These are phyloP conservation scores for Vitis hybrid DNA, from an alignment of 177 flowering plant genomes.

Conservation along the genomic window DNA sequence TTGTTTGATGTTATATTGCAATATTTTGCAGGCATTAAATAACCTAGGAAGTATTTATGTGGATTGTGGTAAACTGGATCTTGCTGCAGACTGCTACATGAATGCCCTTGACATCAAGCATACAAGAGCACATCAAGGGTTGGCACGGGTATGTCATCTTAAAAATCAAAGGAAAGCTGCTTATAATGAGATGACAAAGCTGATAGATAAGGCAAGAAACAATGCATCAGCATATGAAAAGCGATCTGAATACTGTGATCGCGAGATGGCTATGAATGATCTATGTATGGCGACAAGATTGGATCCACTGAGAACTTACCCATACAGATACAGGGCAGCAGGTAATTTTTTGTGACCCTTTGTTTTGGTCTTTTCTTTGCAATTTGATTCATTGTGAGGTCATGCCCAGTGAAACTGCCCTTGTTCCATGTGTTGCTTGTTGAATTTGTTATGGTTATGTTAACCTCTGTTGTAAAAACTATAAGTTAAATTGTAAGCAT, in stretches of 20 bases:
- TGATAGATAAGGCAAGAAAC: conserved; percentile 46
- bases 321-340: conserved; percentile 52
- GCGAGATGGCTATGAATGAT: conserved; percentile 45
- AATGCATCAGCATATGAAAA: conserved; percentile 68
- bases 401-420: no score
- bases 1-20: conserved; percentile 2
- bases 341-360: conserved; percentile 17
- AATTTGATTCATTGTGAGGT: background rate
- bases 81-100: conserved; percentile 38
- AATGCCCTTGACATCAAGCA: conserved; percentile 56
- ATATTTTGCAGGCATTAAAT: conserved; percentile 41
- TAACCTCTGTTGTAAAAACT: no score
- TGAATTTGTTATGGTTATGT: no score
- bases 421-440: background rate
- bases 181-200: conserved; percentile 64
- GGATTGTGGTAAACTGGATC: conserved; percentile 42
- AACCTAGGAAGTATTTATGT: conserved; percentile 47
- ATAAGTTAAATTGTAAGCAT: no score
- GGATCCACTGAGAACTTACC: conserved; percentile 51
- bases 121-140: conserved; percentile 65
- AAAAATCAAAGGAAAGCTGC: conserved; percentile 50
- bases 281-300: conserved; percentile 38
- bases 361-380: background rate
- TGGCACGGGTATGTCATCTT: conserved; percentile 55
- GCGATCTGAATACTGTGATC: conserved; percentile 62